Base-by-base conservation (phyloP, 2,329 filamentous ascomycete genomes). In the Fusarium sp. region DNA sequence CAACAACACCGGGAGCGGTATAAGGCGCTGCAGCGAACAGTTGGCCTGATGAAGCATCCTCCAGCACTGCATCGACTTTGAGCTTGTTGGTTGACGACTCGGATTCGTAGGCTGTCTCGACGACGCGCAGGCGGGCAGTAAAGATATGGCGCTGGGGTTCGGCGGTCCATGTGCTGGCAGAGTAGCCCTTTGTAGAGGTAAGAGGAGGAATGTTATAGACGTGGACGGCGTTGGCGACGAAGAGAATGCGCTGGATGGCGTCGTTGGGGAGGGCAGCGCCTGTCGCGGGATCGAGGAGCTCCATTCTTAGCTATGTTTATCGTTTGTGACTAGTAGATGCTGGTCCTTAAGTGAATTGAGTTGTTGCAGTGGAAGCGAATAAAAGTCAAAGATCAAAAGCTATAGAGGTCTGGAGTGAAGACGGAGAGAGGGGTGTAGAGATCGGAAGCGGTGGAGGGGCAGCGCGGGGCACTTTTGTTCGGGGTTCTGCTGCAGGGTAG, bases 1-100 rank as follows among this genome's bases (percentile, higher is more conserved):
- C 93, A 52, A 98, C 93, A 12, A 88, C 89, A 24, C 86, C 86
- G 5, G 87, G 81, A 31, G 86, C 84, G 1, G 90, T 91, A 83
- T 97, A 97, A 0, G 95, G 94, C 2, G 93, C 92, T 2, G 94
- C 94, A 51, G 94, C 94, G 82, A 97, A 97, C 28, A 97, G 87
- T 77, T 93, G 89, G 35, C 93, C 94, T 1, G 86, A 90, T 31
- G 86, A 86, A 8, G 91, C 84, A 81, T 97, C 94, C 80, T 97
- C 94, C 52, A 98, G 90, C 35, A 96, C 86, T 72, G 96, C 88
- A 79, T 95, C 93, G 38, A 91, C 90, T 79, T 91, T 92, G 70
- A 95, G 87, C 68, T 86, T 86, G 73, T 90, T 88, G 63, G 84
- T 81, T 60, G 82, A 79, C 6, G 74, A 56, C 39, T 75, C 52